phyloP scores from a whole-genome alignment of 768 basidiomycete genomes.

The Serendipita sp. region DNA sequence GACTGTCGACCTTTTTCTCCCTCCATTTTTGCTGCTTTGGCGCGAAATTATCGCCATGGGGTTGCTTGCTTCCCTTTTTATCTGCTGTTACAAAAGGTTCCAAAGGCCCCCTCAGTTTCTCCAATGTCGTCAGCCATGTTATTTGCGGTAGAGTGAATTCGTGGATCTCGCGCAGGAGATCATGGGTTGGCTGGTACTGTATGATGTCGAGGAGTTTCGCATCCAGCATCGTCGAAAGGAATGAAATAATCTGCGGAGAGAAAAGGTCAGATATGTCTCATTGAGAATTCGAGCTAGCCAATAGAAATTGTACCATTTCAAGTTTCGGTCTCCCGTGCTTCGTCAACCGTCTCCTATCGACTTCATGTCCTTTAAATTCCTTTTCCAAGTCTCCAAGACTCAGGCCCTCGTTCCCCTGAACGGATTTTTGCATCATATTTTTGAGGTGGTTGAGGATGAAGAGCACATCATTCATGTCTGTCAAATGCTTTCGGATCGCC shows the following conservation, averaged over 20 bases:
- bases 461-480: constrained; percentile 33
- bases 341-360: constrained; percentile 17
- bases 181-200: constrained; percentile 44
- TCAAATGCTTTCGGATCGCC: constrained; percentile 35
- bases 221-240: constrained; percentile 33
- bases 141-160: constrained; percentile 42
- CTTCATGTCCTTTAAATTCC: constrained; percentile 12
- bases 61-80: constrained; percentile 22
- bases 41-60: not conserved
- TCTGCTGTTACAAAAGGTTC: constrained; percentile 48
- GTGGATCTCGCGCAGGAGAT: constrained; percentile 32
- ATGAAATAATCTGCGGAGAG: not conserved
- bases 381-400: constrained; percentile 10
- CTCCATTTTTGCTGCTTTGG: not conserved
- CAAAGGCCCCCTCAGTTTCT: constrained; percentile 42
- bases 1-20: constrained; percentile 30
- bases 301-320: constrained; percentile 22
- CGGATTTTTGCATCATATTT: constrained; percentile 28
- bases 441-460: constrained; percentile 32
- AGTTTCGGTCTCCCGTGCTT: constrained; percentile 25
- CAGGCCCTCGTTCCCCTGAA: constrained; percentile 14
- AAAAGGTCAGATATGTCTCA: not conserved
- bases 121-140: constrained; percentile 29
- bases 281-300: not conserved
- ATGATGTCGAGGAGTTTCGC: constrained; percentile 53